Base-by-base conservation (phyloP, 192 early-diverging fungal genomes). In the Backusella sp. region DNA sequence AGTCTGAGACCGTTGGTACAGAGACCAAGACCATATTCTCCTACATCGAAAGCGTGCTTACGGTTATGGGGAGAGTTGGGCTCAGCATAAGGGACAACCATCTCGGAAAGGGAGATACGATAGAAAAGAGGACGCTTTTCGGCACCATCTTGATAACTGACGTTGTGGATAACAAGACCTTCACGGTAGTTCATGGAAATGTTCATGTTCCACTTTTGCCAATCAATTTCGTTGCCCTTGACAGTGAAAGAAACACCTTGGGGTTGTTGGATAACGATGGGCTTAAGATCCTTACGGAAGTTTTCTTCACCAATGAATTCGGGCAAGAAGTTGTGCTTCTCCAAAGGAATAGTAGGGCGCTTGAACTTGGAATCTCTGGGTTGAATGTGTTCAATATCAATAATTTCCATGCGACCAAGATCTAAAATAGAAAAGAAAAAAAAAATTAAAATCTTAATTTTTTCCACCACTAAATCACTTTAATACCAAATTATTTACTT, bases 121-220 rank as follows among this genome's bases (percentile, higher is more conserved):
- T 79, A 83, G 75, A 83, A 83, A 3, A 83, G 53, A 74, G 82
- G 82, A 65, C 82, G 66, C 41, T 73, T 71, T 41, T 83, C 76
- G 14, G 70, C 75, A 72, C 82, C 82, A 67, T 83, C 82, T 66
- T 79, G 77, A 34, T 83, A 83, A 21, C 49, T 77, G 37, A 83
- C 75, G 35, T 83, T 83, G 56, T 83, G 82, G 4, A 83, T 79
- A 17, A 83, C 82, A 6, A 83, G 73, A 76, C 82, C 82, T 62
- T 83, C 82, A 66, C 82, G 74, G 59, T 83, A 83, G 78, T 83
- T 83, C 74, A 83, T 79, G 37, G 78, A 79, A 67, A 83, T 83
- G 42, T 71, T 75, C 72, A 83, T 73, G 46, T 83, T 83, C 78
- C 78, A 83, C 74, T 83, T 83, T 77, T 83, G 82, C 82, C 82